phyloP scores from a whole-genome alignment of 306 rosid genomes.

The Malus orientalis region DNA sequence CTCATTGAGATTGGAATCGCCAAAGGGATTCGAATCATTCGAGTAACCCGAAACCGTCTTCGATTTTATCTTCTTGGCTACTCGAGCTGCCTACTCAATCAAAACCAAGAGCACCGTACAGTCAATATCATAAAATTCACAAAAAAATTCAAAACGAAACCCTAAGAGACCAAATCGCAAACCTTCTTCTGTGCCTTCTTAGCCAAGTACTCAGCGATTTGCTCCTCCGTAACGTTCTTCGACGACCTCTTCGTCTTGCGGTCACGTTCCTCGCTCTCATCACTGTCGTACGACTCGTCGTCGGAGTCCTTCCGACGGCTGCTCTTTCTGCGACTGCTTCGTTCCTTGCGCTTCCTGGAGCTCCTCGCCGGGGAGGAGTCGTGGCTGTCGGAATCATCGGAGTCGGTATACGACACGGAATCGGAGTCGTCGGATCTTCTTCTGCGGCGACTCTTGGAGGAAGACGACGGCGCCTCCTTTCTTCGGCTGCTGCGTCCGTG shows the following conservation, averaged over 20 bases:
- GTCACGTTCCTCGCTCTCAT: constrained; percentile 28
- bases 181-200: constrained; percentile 87
- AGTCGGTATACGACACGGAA: constrained; percentile 23
- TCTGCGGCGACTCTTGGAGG: constrained; percentile 33
- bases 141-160: not conserved
- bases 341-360: constrained; percentile 27
- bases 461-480: constrained; percentile 19
- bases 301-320: constrained; percentile 38
- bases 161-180: not conserved
- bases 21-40: constrained; percentile 88
- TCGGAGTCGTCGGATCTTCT: constrained; percentile 36
- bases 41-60: constrained; percentile 75
- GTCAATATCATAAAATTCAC: not conserved
- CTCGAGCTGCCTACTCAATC: constrained; percentile 43
- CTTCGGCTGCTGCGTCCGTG: constrained; percentile 31
- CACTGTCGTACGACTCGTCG: constrained; percentile 29
- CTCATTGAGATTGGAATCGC: constrained; percentile 92
- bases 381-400: constrained; percentile 30
- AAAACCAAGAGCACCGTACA: not conserved
- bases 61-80: constrained; percentile 63
- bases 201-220: constrained; percentile 61
- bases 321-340: constrained; percentile 16
- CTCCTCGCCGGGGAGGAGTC: constrained; percentile 28
- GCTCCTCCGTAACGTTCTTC: constrained; percentile 52
- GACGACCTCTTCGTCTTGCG: constrained; percentile 45